Percentiles rank a stretch among this genome's conserved stretches.
Conservation (phyloP, 495 filamentous ascomycete species). For the Penicillium silybi region DNA sequence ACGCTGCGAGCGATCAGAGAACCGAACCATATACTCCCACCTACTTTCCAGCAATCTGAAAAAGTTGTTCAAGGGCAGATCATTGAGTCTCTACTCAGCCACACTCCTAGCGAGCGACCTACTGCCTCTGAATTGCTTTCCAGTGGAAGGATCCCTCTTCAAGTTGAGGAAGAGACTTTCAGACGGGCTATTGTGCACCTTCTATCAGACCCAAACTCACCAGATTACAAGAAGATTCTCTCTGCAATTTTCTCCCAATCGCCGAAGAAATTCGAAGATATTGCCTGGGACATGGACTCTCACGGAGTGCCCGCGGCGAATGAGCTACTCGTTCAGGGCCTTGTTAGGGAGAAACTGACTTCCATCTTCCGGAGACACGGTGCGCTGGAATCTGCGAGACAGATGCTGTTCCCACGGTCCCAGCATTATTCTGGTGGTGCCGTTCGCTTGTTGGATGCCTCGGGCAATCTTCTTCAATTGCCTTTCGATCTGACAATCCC, state of each 20-base stretch:
- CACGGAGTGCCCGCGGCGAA: slow-evolving; percentile 51
- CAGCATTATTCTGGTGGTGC: slow-evolving; percentile 67
- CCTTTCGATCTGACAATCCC: slow-evolving; percentile 91
- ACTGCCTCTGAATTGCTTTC: slow-evolving; percentile 81
- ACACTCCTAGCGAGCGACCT: slow-evolving; percentile 75
- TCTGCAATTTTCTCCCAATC: slow-evolving; percentile 73
- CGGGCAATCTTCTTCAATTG: slow-evolving; percentile 80
- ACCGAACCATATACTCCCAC: slow-evolving; percentile 62
- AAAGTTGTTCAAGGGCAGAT: slow-evolving; percentile 71
- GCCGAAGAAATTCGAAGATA: slow-evolving; percentile 73
- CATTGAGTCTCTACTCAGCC: slow-evolving; percentile 73
- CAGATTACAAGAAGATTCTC: slow-evolving; percentile 86
- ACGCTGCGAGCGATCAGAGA: slow-evolving; percentile 68
- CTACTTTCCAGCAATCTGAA: slow-evolving; percentile 70
- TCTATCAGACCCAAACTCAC: slow-evolving; percentile 70
- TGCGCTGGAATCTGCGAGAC: slow-evolving; percentile 74
- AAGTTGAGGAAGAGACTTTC: slow-evolving; percentile 89
- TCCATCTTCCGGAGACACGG: slow-evolving; percentile 88
- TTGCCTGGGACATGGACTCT: slow-evolving; percentile 77
- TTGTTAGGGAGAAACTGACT: slow-evolving; percentile 71
- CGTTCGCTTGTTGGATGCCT: slow-evolving; percentile 74
- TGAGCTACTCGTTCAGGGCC: slow-evolving; percentile 65
- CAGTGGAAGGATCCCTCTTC: slow-evolving; percentile 82
- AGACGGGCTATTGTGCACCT: slow-evolving; percentile 74
- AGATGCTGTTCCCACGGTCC: slow-evolving; percentile 76